Percentiles rank a stretch among this genome's conserved stretches.
phyloP scores from a whole-genome alignment of 2,329 filamentous ascomycete genomes.

The Aspergillaceae sp. region DNA sequence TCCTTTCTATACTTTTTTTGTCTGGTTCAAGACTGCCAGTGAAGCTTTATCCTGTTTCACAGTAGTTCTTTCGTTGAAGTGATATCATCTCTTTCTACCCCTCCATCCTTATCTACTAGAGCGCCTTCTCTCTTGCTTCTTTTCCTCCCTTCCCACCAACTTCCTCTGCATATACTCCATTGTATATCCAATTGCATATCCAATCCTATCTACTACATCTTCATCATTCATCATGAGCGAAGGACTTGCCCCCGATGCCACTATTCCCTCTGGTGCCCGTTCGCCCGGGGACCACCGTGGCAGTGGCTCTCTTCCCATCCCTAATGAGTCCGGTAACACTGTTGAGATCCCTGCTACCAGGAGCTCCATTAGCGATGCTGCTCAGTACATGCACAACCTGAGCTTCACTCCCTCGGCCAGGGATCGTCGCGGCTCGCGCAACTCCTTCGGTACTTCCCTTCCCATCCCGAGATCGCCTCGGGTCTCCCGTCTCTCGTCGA shows the following conservation, averaged over 20 bases:
- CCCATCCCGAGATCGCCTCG: conserved; percentile 65
- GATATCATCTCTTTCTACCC: conserved; percentile 10
- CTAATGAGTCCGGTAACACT: conserved; percentile 42
- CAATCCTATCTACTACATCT: neutral
- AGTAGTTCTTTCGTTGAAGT: conserved; percentile 2
- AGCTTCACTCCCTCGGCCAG: conserved; percentile 59
- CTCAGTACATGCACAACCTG: conserved; percentile 64
- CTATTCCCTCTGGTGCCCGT: conserved; percentile 12
- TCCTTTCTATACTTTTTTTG: conserved; percentile 1
- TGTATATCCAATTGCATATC: too few species aligned
- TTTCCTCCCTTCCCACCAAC: conserved; percentile 46
- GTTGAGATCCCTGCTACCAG: conserved; percentile 63
- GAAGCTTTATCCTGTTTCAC: neutral
- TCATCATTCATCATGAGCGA: conserved; percentile 29
- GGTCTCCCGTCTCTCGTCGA: conserved; percentile 58
- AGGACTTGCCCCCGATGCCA: conserved; percentile 35
- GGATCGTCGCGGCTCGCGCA: conserved; percentile 60
- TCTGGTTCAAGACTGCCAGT: neutral
- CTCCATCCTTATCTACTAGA: conserved; percentile 3
- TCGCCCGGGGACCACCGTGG: conserved; percentile 20
- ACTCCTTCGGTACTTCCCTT: conserved; percentile 65
- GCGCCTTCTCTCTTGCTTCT: conserved; percentile 4
- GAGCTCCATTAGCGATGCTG: conserved; percentile 59
- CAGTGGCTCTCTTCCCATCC: conserved; percentile 30
- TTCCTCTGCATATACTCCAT: conserved; percentile 44